phyloP scores from a whole-genome alignment of 352 stramenopile species.

The Phytopythium oedochilum region DNA sequence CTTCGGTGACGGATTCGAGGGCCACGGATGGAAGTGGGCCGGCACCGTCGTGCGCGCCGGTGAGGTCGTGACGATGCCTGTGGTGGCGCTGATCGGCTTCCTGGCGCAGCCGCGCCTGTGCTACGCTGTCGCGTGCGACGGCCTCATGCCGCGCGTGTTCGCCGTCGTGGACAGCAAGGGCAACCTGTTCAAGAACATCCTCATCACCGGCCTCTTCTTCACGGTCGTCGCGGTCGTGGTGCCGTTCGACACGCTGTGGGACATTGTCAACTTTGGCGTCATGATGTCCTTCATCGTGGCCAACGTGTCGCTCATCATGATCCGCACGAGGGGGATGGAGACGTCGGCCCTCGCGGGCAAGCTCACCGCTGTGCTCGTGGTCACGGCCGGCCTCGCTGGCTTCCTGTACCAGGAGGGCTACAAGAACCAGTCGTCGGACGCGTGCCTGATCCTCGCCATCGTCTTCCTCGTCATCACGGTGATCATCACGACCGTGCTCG shows the following conservation, averaged over 20 bases:
- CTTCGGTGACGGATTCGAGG: conserved; percentile 51
- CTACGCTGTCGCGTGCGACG: conserved; percentile 92
- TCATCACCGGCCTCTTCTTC: conserved; percentile 67
- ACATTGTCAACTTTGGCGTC: conserved; percentile 88
- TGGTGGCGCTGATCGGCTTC: conserved; percentile 94
- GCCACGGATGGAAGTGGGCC: conserved; percentile 37
- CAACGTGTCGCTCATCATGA: conserved; percentile 69
- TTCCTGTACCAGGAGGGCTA: conserved; percentile 33
- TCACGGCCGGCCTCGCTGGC: conserved; percentile 3
- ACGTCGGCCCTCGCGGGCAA: conserved; percentile 37
- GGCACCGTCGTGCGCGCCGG: conserved; percentile 47
- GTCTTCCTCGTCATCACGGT: conserved; percentile 38
- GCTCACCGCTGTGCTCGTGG: conserved; percentile 41
- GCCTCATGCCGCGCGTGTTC: conserved; percentile 78
- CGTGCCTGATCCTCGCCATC: conserved; percentile 35
- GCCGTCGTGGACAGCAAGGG: conserved; percentile 59
- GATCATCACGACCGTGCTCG: conserved; percentile 23
- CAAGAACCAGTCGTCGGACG: conserved; percentile 32
- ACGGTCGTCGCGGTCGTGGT: conserved; percentile 67
- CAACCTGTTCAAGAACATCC: conserved; percentile 75
- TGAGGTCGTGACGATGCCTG: conserved; percentile 85
- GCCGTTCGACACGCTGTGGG: conserved; percentile 78
- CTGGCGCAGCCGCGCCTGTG: conserved; percentile 92
- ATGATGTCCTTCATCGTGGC: conserved; percentile 87
- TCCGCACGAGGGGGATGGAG: conserved; percentile 57